Base-by-base conservation (phyloP, 768 basidiomycete species). In the Hygrophorus pudorinus region DNA sequence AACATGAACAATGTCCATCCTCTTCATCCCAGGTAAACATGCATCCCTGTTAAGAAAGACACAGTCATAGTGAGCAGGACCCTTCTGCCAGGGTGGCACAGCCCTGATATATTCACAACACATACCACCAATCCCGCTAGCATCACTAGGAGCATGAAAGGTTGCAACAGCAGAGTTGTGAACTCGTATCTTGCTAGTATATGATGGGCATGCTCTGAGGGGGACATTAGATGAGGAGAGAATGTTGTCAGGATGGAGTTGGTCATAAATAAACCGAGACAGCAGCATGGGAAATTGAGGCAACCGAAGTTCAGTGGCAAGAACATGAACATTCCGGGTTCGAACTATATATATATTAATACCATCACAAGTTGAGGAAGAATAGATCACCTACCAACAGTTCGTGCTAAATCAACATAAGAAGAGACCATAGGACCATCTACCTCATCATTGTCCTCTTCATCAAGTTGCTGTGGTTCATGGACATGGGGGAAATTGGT, bases 91-190 rank as follows among this genome's bases (percentile, higher is more conserved):
- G 1, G 46, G 42, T 7, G 56, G 53, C 1, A 35, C 52, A 1
- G 45, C 44, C 2, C 53, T 44, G 7, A 61, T 63, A 13, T 41
- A 41, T 38, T 64, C 62, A 7, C 46, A 46, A 17, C 51, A 50
- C 61, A 63, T 63, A 1, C 60, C 56, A 9, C 52, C 50, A 5
- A 51, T 38, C 3, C 60, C 58, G 9, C 44, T 51, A 16, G 51
- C 24, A 18, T 63, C 54, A 33, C 59, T 62, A 0, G 61, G 59
- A 1, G 59, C 57, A 39, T 52, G 58, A 49, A 56, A 60, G 0
- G 48, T 49, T 3, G 49, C 53, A 1, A 46, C 29, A 9, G 53
- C 53, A 12, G 53, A 53, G 11, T 43, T 42, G 43, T 47, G 49
- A 1, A 51, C 33, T 27, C 31, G 32, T 0, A 52, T 36, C 2